Conservation (phyloP, 2,329 filamentous ascomycete genomes). For the Dothideomycetes sp. region DNA sequence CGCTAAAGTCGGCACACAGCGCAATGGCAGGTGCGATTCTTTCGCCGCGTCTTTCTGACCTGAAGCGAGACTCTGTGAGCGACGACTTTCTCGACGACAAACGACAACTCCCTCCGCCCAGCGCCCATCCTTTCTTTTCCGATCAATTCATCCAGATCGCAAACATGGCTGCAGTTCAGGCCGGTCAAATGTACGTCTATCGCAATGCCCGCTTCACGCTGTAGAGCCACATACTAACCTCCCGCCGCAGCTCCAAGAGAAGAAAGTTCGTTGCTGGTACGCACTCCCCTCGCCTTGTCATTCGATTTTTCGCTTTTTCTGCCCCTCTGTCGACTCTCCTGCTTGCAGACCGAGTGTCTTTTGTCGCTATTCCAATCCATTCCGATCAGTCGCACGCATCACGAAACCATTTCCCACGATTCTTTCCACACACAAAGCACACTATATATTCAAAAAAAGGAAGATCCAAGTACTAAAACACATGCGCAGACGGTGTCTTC, state of each 20-base stretch:
- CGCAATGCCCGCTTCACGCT: neutral
- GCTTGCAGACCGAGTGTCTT: neutral
- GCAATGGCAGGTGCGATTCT: too few species aligned
- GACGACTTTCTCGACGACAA: constrained; percentile 1
- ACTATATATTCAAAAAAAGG: neutral
- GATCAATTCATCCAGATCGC: constrained; percentile 19
- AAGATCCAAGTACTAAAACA: constrained; percentile 14
- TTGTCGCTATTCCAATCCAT: too few species aligned
- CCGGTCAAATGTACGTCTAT: constrained; percentile 16
- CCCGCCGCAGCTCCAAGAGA: constrained; percentile 63
- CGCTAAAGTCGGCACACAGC: too few species aligned
- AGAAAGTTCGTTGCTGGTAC: constrained; percentile 55
- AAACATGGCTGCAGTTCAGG: constrained; percentile 30
- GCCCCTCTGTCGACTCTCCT: neutral
- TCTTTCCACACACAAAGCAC: neutral
- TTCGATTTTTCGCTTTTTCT: constrained; percentile 2
- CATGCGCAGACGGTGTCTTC: constrained; percentile 79
- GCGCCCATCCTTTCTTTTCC: constrained; percentile 5
- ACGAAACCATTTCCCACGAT: neutral
- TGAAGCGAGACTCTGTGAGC: too few species aligned
- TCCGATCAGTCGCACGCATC: neutral
- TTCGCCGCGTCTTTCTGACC: too few species aligned
- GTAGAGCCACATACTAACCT: constrained; percentile 13
- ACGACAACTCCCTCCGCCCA: constrained; percentile 1
- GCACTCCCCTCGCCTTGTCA: constrained; percentile 10